phyloP scores from a whole-genome alignment of 106 monocot species.

The Allium fistulosum region DNA sequence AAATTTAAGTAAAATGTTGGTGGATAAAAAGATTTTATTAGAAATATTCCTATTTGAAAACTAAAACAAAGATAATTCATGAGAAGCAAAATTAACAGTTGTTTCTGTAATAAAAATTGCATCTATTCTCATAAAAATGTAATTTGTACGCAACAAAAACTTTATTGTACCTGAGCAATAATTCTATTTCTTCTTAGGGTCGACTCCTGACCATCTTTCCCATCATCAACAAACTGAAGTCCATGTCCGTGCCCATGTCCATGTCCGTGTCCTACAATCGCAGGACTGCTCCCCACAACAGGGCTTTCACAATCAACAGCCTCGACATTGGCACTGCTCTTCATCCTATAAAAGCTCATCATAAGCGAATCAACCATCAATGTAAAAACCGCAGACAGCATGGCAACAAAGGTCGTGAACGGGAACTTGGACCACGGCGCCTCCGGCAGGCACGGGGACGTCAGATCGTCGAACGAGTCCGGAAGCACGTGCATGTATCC shows the following conservation, averaged over 20 bases:
- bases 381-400: constrained; percentile 56
- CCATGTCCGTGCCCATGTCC: constrained; percentile 3
- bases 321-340: too few relatives aligned
- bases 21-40: too few relatives aligned
- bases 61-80: too few relatives aligned
- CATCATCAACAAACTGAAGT: constrained; percentile 6
- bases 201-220: constrained; percentile 14
- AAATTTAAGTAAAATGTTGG: not conserved
- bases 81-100: too few relatives aligned
- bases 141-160: too few relatives aligned
- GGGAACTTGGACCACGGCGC: constrained; percentile 54
- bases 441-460: constrained; percentile 48
- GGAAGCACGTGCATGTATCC: constrained; percentile 73
- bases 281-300: too few relatives aligned
- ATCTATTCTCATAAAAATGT: too few relatives aligned
- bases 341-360: constrained; percentile 1
- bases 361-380: constrained; percentile 62
- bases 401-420: constrained; percentile 63
- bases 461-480: constrained; percentile 42
- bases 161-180: not conserved
- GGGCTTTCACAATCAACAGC: too few relatives aligned
- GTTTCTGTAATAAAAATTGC: too few relatives aligned
- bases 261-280: too few relatives aligned
- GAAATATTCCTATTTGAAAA: too few relatives aligned
- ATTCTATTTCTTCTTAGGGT: constrained; percentile 12